Evolutionary conservation across 2,329 filamentous ascomycete species (phyloP).

Genomic region (Fusarium sarcochroum): DNA sequence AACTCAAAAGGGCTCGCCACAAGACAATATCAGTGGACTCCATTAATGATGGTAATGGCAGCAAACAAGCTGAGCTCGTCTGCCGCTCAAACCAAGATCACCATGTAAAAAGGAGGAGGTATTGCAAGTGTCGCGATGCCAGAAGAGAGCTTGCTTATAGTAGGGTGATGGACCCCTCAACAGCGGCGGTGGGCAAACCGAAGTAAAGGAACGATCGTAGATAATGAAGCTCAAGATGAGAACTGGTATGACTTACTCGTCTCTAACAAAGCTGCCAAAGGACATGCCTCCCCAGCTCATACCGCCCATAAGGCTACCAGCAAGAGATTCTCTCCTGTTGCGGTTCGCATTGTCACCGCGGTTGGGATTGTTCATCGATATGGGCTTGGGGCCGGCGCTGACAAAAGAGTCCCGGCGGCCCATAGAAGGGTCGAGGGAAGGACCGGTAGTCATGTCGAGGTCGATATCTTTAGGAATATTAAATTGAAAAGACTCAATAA

Average conservation of each 20-base stretch:
- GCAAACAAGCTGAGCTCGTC: background rate
- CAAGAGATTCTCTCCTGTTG: slow-evolving; percentile 72
- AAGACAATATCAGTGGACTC: slow-evolving; percentile 26
- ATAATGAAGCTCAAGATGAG: slow-evolving; percentile 20
- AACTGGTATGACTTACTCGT: slow-evolving; percentile 81
- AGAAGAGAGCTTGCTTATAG: background rate
- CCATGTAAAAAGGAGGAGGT: background rate
- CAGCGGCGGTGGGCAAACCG: slow-evolving; percentile 4
- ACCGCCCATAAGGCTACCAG: slow-evolving; percentile 79
- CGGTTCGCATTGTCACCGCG: slow-evolving; percentile 68
- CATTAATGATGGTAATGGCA: slow-evolving; percentile 14
- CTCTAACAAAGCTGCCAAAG: slow-evolving; percentile 95
- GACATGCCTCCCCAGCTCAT: slow-evolving; percentile 98
- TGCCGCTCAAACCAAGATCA: background rate
- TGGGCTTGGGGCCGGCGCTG: slow-evolving; percentile 75
- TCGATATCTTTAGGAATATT: slow-evolving; percentile 45
- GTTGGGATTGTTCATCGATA: slow-evolving; percentile 75
- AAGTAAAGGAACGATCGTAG: slow-evolving; percentile 25
- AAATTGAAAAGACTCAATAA: background rate
- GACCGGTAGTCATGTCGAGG: slow-evolving; percentile 71
- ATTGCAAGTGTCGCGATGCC: background rate
- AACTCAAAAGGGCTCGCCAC: slow-evolving; percentile 45
- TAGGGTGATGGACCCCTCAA: slow-evolving; percentile 1
- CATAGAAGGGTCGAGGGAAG: slow-evolving; percentile 69
- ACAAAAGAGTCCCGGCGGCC: slow-evolving; percentile 76